Evolutionary conservation across 768 basidiomycete species (phyloP).

Genomic region (Saitozyma sp.): DNA sequence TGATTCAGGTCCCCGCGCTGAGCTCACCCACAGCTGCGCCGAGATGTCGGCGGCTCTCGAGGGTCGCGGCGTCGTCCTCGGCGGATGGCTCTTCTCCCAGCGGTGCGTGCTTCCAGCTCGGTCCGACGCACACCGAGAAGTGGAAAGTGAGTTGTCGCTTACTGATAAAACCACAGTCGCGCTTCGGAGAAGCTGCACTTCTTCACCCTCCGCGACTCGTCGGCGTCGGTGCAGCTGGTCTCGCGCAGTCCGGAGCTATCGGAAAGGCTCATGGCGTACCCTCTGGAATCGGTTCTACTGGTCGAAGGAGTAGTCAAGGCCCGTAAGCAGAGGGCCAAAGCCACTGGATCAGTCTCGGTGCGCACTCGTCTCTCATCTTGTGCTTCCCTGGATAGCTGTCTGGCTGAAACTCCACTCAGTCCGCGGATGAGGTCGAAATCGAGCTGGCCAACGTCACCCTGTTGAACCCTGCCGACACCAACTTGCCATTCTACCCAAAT

Average conservation of each 20-base stretch:
- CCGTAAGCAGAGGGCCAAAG: conserved; percentile 47
- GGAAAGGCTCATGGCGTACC: conserved; percentile 62
- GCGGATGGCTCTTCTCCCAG: conserved; percentile 79
- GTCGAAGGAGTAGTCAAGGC: conserved; percentile 70
- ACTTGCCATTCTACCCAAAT: conserved; percentile 82
- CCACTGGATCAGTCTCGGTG: background rate
- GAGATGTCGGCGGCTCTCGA: conserved; percentile 60
- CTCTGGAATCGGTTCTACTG: conserved; percentile 75
- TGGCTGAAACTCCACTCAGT: conserved; percentile 1
- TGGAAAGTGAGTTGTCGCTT: background rate
- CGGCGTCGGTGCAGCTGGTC: conserved; percentile 76
- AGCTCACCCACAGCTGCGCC: conserved; percentile 64
- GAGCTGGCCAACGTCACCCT: conserved; percentile 68
- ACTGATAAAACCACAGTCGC: conserved; percentile 9
- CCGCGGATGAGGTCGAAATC: conserved; percentile 74
- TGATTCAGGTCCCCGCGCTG: conserved; percentile 35
- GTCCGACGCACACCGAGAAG: background rate
- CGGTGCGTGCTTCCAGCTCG: conserved; percentile 59
- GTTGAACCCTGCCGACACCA: conserved; percentile 71
- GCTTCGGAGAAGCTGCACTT: conserved; percentile 63
- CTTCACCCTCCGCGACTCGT: conserved; percentile 78
- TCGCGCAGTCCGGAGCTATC: conserved; percentile 44
- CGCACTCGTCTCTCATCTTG: background rate
- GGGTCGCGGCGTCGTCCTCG: conserved; percentile 66
- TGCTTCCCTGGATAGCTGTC: too few species aligned